phyloP scores from a whole-genome alignment of 2,329 filamentous ascomycete species.

The Fusarium paranaense region DNA sequence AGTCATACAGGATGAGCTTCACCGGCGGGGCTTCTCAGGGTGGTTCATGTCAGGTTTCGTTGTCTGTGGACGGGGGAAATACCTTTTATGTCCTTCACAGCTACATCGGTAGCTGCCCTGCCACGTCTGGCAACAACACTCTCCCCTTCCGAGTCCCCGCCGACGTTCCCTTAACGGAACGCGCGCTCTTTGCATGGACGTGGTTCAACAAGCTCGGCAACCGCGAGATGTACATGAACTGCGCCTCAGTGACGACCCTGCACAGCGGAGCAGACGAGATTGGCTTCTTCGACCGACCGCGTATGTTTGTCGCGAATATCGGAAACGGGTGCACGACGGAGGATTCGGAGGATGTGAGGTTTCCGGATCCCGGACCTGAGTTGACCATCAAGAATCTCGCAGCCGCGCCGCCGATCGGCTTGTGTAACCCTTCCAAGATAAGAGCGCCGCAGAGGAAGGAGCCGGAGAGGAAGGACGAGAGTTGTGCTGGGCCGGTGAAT shows the following conservation, averaged over 20 bases:
- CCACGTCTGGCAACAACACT: conserved; percentile 6
- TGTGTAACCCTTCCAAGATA: not conserved
- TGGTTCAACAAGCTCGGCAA: conserved; percentile 74
- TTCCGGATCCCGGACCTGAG: conserved; percentile 70
- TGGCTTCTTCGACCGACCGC: conserved; percentile 59
- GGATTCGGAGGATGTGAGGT: conserved; percentile 67
- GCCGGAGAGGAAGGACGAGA: not conserved
- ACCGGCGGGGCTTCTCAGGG: conserved; percentile 65
- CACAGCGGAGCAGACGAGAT: conserved; percentile 10
- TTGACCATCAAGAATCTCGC: conserved; percentile 47
- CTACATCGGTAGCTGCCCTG: conserved; percentile 52
- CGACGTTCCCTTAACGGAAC: conserved; percentile 59
- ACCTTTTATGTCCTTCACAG: conserved; percentile 66
- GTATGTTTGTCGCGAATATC: conserved; percentile 76
- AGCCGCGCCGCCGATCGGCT: conserved; percentile 22
- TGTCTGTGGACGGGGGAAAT: conserved; percentile 71
- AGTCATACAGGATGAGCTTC: conserved; percentile 65
- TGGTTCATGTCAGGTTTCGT: conserved; percentile 72
- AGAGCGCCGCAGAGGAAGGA: not conserved
- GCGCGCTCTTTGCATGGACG: conserved; percentile 70
- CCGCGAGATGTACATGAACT: conserved; percentile 79
- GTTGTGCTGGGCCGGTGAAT: not conserved
- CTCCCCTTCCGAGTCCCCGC: conserved; percentile 64
- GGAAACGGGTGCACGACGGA: conserved; percentile 65
- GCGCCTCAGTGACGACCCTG: conserved; percentile 67